phyloP scores from a whole-genome alignment of 331 rosid genomes.

The Acacia pycnantha region DNA sequence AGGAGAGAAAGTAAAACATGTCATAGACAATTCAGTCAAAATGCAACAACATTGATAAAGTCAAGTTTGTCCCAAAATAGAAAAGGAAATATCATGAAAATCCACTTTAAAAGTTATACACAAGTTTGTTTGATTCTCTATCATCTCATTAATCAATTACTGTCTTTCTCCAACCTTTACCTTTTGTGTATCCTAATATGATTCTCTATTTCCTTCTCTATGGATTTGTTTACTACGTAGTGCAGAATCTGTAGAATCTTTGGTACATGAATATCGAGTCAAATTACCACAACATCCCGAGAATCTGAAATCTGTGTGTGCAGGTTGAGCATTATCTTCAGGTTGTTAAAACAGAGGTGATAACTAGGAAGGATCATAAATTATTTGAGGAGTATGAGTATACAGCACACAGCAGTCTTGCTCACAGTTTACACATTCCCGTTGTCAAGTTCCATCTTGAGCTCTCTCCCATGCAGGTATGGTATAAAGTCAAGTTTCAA shows the following conservation, averaged over 20 bases:
- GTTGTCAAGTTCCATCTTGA: constrained; percentile 85
- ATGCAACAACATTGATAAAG: too few species aligned
- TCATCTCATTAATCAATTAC: too few species aligned
- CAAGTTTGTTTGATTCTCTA: too few species aligned
- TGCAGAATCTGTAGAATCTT: constrained; percentile 9
- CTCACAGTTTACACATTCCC: constrained; percentile 65
- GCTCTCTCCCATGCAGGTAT: constrained; percentile 98
- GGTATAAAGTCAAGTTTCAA: too few species aligned
- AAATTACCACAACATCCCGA: constrained; percentile 5
- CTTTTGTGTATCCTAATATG: constrained; percentile 8
- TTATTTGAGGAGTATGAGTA: constrained; percentile 93
- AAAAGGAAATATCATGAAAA: too few species aligned
- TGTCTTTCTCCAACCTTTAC: background rate
- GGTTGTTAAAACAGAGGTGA: constrained; percentile 84
- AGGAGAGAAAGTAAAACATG: too few species aligned
- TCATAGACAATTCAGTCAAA: too few species aligned
- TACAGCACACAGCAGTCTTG: constrained; percentile 87
- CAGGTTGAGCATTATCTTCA: constrained; percentile 98
- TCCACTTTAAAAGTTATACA: too few species aligned
- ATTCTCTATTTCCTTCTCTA: constrained; percentile 10
- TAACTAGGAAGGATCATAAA: constrained; percentile 48
- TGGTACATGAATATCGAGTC: constrained; percentile 17
- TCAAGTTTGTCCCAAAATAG: too few species aligned
- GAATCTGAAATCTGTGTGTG: constrained; percentile 31
- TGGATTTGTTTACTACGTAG: constrained; percentile 30